Evolutionary conservation across 768 basidiomycete species (phyloP).

Genomic region (Austroboletus eburneus): DNA sequence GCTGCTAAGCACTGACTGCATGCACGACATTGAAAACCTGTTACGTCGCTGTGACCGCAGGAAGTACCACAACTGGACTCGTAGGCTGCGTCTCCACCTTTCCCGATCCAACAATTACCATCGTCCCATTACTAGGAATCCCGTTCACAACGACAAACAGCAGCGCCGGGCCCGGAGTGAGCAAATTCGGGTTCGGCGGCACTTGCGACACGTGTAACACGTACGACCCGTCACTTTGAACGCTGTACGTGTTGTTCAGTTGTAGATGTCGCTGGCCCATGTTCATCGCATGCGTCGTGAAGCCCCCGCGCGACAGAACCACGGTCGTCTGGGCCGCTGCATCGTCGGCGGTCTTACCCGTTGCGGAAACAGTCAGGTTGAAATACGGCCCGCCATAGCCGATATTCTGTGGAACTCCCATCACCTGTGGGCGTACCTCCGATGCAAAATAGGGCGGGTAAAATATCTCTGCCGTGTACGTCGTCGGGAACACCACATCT

Average conservation of each 20-base stretch:
- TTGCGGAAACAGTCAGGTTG: conserved; percentile 64
- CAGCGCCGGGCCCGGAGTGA: conserved; percentile 87
- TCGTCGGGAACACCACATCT: conserved; percentile 63
- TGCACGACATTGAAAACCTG: too few species aligned
- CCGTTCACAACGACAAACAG: conserved; percentile 81
- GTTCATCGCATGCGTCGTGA: conserved; percentile 83
- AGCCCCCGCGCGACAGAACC: conserved; percentile 75
- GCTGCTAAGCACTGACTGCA: too few species aligned
- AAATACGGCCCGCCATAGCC: conserved; percentile 82
- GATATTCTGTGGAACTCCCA: conserved; percentile 68
- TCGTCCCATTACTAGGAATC: conserved; percentile 75
- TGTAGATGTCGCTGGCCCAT: conserved; percentile 82
- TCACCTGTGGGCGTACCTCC: conserved; percentile 60
- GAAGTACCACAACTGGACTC: conserved; percentile 36
- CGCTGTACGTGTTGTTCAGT: conserved; percentile 81
- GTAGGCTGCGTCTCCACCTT: conserved; percentile 69
- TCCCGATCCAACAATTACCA: conserved; percentile 77
- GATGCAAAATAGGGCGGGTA: conserved; percentile 87
- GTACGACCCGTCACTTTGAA: conserved; percentile 72
- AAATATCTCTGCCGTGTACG: conserved; percentile 82
- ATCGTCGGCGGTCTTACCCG: conserved; percentile 52
- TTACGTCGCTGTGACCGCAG: conserved; percentile 18
- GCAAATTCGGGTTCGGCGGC: conserved; percentile 79
- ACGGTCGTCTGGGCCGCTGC: conserved; percentile 75
- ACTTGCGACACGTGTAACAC: conserved; percentile 76